phyloP scores from a whole-genome alignment of 2,329 filamentous ascomycete genomes.

The Penicillium sp. region DNA sequence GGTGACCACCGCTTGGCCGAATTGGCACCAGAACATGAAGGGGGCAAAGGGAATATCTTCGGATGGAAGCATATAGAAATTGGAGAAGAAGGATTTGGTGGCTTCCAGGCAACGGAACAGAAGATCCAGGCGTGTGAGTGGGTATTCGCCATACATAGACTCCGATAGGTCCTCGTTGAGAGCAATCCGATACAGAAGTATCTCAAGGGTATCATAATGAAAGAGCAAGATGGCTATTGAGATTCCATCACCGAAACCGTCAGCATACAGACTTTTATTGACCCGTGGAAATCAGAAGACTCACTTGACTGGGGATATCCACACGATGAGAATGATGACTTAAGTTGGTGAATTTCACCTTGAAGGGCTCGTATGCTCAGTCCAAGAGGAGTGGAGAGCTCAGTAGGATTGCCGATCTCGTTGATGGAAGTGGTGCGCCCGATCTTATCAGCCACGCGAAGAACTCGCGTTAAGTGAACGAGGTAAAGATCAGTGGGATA shows the following conservation, averaged over 20 bases:
- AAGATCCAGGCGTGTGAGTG: constrained; percentile 48
- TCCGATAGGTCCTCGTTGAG: constrained; percentile 41
- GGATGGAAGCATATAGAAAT: constrained; percentile 48
- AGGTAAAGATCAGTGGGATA: constrained; percentile 50
- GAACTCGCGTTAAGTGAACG: constrained; percentile 50
- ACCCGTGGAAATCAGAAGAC: neutral
- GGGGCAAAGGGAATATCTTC: constrained; percentile 48
- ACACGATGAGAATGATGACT: constrained; percentile 7
- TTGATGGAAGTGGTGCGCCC: constrained; percentile 28
- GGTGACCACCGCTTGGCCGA: constrained; percentile 45
- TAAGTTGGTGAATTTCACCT: constrained; percentile 38
- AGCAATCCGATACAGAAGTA: constrained; percentile 26
- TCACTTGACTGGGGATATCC: constrained; percentile 15
- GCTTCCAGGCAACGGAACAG: constrained; percentile 52
- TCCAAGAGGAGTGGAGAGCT: constrained; percentile 18
- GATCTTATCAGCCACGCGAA: constrained; percentile 54
- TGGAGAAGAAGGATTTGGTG: constrained; percentile 51
- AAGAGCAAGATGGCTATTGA: constrained; percentile 23
- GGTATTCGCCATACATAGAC: constrained; percentile 33
- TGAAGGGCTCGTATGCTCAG: constrained; percentile 46
- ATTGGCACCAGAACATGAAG: constrained; percentile 46
- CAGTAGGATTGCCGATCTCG: constrained; percentile 15
- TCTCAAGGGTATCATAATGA: constrained; percentile 28
- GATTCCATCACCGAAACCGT: too few relatives aligned
- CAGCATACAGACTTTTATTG: too few relatives aligned